Evolutionary conservation across 2,329 filamentous ascomycete species (phyloP).

Genomic region (Chaetomium sp.): DNA sequence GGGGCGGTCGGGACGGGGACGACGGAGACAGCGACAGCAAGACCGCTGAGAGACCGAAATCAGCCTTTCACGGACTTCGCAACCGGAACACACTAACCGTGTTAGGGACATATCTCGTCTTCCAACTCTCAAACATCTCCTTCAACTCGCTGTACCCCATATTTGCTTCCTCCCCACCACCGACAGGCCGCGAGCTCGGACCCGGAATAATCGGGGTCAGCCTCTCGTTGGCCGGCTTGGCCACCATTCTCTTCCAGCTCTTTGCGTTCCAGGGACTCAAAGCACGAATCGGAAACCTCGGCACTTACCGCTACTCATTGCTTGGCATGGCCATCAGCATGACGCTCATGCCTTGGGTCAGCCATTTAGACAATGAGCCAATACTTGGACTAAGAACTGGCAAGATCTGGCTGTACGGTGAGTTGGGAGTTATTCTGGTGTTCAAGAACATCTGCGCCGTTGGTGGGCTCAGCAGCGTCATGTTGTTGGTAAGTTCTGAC

Average conservation of each 20-base stretch:
- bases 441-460: slow-evolving; percentile 90
- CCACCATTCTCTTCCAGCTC: slow-evolving; percentile 89
- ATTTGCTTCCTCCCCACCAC: slow-evolving; percentile 75
- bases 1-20: slow-evolving; percentile 31
- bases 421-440: slow-evolving; percentile 78
- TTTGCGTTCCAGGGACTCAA: slow-evolving; percentile 80
- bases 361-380: slow-evolving; percentile 66
- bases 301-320: slow-evolving; percentile 77
- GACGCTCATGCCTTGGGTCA: slow-evolving; percentile 85
- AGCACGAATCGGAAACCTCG: slow-evolving; percentile 78
- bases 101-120: slow-evolving; percentile 84
- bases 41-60: slow-evolving; percentile 54
- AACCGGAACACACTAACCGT: slow-evolving; percentile 82
- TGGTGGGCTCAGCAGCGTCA: slow-evolving; percentile 83
- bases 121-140: slow-evolving; percentile 90
- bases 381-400: slow-evolving; percentile 62
- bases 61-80: slow-evolving; percentile 59
- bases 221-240: slow-evolving; percentile 78
- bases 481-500: slow-evolving; percentile 70
- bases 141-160: slow-evolving; percentile 96
- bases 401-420: slow-evolving; percentile 72
- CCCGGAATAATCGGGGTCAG: slow-evolving; percentile 84
- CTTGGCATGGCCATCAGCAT: slow-evolving; percentile 82
- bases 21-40: slow-evolving; percentile 37
- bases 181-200: slow-evolving; percentile 73